A percentile compares a stretch with the other conserved stretches of the same genome.
Evolutionary conservation across 371 early-diverging fungal genomes (phyloP).

Genomic region (Mortierella sp.): DNA sequence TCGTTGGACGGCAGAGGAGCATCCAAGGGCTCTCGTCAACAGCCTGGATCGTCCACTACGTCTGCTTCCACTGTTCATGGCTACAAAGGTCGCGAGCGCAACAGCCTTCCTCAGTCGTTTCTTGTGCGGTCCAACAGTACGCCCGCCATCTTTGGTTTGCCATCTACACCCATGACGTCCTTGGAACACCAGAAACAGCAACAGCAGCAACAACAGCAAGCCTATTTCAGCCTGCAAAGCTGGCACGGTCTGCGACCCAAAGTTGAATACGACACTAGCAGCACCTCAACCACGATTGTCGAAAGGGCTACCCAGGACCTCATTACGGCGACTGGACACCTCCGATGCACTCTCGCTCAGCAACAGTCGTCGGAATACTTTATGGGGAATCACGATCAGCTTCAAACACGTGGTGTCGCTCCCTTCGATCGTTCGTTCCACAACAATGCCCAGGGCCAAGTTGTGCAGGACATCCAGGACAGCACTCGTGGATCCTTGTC

Average conservation of each 20-base stretch:
- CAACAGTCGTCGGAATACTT: neutral
- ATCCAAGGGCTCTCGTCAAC: neutral
- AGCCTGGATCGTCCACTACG: neutral
- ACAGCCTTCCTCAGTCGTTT: conserved; percentile 7
- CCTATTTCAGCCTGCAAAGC: neutral
- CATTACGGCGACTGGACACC: neutral
- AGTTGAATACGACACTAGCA: neutral
- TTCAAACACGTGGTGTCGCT: neutral
- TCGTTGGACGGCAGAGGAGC: neutral
- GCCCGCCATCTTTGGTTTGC: conserved; percentile 30
- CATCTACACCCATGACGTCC: neutral
- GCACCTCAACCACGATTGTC: neutral
- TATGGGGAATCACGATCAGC: neutral
- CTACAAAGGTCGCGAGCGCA: conserved; percentile 6
- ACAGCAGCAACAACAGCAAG: conserved; percentile 10
- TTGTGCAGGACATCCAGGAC: neutral
- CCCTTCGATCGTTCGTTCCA: neutral
- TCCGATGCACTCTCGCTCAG: neutral
- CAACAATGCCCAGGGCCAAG: neutral
- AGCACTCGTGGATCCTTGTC: neutral
- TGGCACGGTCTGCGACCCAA: neutral
- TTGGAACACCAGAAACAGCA: conserved; percentile 8
- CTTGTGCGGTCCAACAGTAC: conserved; percentile 43
- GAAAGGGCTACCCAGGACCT: neutral
- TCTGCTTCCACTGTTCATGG: neutral